Evolutionary conservation across 1,284 basidiomycete species (phyloP), one percentile per base, ranked within the genome.

Genomic region (Cryptococcus depauperatus): DNA sequence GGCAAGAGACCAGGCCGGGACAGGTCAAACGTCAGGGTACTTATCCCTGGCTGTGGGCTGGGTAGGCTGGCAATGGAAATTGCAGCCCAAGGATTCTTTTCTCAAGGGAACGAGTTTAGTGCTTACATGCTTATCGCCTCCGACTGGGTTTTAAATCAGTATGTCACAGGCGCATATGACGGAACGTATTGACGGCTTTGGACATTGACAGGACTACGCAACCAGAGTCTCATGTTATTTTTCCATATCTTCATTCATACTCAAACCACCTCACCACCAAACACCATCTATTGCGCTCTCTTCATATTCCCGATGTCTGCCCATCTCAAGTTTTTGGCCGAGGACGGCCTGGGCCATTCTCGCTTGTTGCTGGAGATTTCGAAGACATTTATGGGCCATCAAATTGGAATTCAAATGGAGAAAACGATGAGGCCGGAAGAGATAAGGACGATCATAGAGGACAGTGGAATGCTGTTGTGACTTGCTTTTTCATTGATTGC

Each of bases 401-500:
- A 3, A 55, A 56, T 1, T 71, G 73, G 8, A 74, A 76, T 25
- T 26, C 14, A 22, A 19, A 1, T 21, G 30, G 4, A 29, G 35
- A 2, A 30, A 43, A 41, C 22, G 21, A 22, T 16, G 14, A 29
- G 35, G 29, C 13, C 19, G 10, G 28, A 34, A 70, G 51, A 8
- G 54, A 51, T 5, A 26, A 46, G 22, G 47, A 51, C 11, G 62
- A 68, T 7, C 85, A 90, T 43, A 69, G 76, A 16, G 84, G 81
- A 13, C 70, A 81, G 52, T 98, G 89, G 88, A 81, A 92, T 56
- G 85, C 84, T 0, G 78, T 98, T 10, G 70, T 95, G 50, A 98
- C 93, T 0, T 97, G 90, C 68, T 98, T 96, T 77, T 98, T 98
- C 73, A 85, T 98, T 54, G 93, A 98, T 63, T 97, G 92, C 5